Evolutionary conservation across 2,329 filamentous ascomycete species (phyloP), one percentile per base, ranked within the genome.

Genomic region (Metarhizium rileyi): DNA sequence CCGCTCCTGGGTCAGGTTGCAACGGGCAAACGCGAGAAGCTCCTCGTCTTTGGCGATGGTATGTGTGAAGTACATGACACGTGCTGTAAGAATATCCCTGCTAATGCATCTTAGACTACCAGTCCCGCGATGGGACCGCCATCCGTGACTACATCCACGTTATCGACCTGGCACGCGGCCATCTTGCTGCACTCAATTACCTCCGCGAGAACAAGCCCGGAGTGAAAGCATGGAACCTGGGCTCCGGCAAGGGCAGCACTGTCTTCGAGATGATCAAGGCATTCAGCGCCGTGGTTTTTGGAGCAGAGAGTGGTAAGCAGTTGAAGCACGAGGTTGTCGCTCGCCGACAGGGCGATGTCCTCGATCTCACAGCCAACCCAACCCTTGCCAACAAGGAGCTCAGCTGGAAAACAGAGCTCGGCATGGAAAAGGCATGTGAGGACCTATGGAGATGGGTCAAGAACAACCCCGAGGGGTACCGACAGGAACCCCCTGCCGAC

Each of bases 111-210:
- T 4, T 56, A 94, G 90, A 98, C 75, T 98, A 98, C 74, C 66
- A 76, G 28, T 95, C 90, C 48, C 85, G 83, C 60, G 90, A 96
- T 66, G 90, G 90, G 56, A 96, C 90, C 48, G 88, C 89, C 55
- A 95, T 96, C 66, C 86, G 93, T 60, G 93, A 98, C 73, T 98
- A 98, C 77, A 96, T 98, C 69, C 90, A 96, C 75, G 88, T 96
- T 51, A 78, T 95, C 55, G 90, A 96, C 63, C 82, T 96, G 23
- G 87, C 90, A 43, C 80, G 80, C 55, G 90, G 90, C 53, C 90
- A 96, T 68, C 74, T 95, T 51, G 80, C 87, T 52, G 93, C 94
- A 22, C 84, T 98, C 59, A 90, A 93, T 72, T 88, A 94, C 72
- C 84, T 96, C 46, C 86, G 86, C 59, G 78, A 86, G 56, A 74